Conservation (phyloP, 192 early-diverging fungal genomes). For the Backusella tuberculispora region DNA sequence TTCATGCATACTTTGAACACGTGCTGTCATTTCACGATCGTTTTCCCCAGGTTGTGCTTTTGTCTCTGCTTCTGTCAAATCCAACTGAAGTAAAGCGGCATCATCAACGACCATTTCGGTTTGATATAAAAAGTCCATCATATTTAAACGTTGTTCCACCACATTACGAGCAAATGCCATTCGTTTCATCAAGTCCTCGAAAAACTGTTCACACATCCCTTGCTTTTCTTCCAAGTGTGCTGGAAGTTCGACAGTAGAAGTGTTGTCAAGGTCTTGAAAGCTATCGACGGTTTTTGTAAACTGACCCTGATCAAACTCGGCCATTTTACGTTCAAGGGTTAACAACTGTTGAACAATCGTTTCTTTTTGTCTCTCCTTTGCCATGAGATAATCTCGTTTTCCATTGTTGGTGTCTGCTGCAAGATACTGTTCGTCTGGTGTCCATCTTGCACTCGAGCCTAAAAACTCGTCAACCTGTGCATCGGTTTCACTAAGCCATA, state of each 20-base stretch:
- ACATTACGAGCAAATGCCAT: conserved; percentile 41
- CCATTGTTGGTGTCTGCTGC: background rate
- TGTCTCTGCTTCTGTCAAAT: conserved; percentile 10
- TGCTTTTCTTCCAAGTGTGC: conserved; percentile 41
- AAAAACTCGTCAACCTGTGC: conserved; percentile 35
- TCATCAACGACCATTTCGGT: conserved; percentile 21
- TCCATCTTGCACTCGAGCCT: conserved; percentile 30
- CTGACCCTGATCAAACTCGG: conserved; percentile 40
- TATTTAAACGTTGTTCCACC: conserved; percentile 41
- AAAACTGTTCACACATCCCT: conserved; percentile 34
- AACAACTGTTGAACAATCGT: conserved; percentile 27
- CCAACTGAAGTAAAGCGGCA: conserved; percentile 7
- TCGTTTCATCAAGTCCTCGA: conserved; percentile 35
- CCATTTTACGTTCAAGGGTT: conserved; percentile 32
- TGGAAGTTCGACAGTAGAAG: conserved; percentile 27
- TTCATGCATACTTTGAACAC: conserved; percentile 22
- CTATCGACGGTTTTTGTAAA: conserved; percentile 35
- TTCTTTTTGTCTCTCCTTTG: conserved; percentile 23
- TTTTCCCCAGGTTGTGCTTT: conserved; percentile 20
- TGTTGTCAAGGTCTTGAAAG: conserved; percentile 47
- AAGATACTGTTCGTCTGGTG: background rate
- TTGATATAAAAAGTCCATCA: conserved; percentile 45
- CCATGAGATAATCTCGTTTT: conserved; percentile 13
- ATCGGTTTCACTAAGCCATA: conserved; percentile 28
- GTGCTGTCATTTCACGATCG: conserved; percentile 21